Conservation (phyloP, 495 filamentous ascomycete species). For the Eremomyces bilateralis region DNA sequence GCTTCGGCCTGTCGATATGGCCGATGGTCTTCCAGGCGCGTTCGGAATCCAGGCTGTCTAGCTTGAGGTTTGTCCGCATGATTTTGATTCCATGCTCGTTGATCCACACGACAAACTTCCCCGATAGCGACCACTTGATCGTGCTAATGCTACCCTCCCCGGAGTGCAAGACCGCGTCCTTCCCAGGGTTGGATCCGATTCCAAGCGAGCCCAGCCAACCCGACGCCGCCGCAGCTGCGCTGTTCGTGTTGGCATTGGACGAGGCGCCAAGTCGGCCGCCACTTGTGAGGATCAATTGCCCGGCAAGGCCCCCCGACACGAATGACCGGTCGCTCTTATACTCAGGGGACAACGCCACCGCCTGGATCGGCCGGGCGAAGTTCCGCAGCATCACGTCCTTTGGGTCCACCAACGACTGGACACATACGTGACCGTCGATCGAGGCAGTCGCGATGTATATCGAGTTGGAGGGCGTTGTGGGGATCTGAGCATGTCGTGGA, state of each 20-base stretch:
- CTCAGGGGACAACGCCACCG: slow-evolving; percentile 77
- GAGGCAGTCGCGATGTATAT: slow-evolving; percentile 87
- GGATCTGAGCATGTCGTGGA: slow-evolving; percentile 29
- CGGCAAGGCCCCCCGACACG: slow-evolving; percentile 74
- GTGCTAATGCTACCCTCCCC: slow-evolving; percentile 80
- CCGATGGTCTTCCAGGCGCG: slow-evolving; percentile 90
- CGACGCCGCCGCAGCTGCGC: slow-evolving; percentile 59
- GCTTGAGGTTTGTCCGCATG: slow-evolving; percentile 72
- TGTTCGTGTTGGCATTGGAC: slow-evolving; percentile 58
- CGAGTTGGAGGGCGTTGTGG: slow-evolving; percentile 52
- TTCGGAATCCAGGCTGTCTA: slow-evolving; percentile 55
- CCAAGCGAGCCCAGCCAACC: slow-evolving; percentile 82
- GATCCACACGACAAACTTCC: slow-evolving; percentile 79
- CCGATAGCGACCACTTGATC: slow-evolving; percentile 81
- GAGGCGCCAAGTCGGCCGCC: slow-evolving; percentile 59
- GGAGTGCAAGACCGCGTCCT: slow-evolving; percentile 72
- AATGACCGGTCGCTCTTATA: slow-evolving; percentile 75
- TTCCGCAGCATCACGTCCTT: slow-evolving; percentile 77
- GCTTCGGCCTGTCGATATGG: slow-evolving; percentile 66
- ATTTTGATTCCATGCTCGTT: slow-evolving; percentile 95
- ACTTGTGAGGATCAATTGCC: slow-evolving; percentile 71
- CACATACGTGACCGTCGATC: slow-evolving; percentile 84
- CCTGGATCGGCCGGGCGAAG: slow-evolving; percentile 77
- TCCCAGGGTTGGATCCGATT: slow-evolving; percentile 52
- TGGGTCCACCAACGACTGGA: slow-evolving; percentile 55